These are phyloP conservation scores for Penicillium maclennaniae DNA, from an alignment of 495 filamentous ascomycete genomes.

Conservation along the genomic window DNA sequence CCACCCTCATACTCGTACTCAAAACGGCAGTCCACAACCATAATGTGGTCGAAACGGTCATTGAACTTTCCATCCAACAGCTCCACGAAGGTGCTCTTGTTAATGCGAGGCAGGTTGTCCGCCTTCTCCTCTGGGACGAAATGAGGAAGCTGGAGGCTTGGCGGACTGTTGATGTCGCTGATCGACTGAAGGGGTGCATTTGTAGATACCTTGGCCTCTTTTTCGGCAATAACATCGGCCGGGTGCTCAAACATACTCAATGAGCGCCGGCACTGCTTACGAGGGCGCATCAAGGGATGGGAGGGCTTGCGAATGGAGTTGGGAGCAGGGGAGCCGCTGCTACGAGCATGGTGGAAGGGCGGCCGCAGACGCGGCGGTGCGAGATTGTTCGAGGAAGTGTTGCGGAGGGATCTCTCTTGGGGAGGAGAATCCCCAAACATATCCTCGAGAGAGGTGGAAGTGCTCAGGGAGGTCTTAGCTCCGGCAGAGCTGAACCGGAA, in stretches of 20 bases:
- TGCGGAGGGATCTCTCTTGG: conserved; percentile 51
- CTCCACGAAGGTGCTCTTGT: conserved; percentile 69
- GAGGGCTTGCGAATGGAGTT: conserved; percentile 67
- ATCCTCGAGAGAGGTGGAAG: conserved; percentile 66
- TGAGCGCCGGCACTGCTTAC: conserved; percentile 85
- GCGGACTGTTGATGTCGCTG: conserved; percentile 69
- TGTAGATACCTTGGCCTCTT: conserved; percentile 52
- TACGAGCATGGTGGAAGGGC: conserved; percentile 54
- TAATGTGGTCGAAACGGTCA: conserved; percentile 65
- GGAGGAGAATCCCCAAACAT: conserved; percentile 78
- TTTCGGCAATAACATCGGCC: conserved; percentile 75
- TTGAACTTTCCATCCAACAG: conserved; percentile 85
- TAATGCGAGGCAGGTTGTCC: conserved; percentile 83
- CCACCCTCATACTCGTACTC: conserved; percentile 98
- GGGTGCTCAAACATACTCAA: conserved; percentile 97
- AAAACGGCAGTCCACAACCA: conserved; percentile 94
- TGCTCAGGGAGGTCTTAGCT: conserved; percentile 49
- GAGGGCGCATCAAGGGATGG: conserved; percentile 68
- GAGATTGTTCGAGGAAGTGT: conserved; percentile 28
- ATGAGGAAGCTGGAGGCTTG: conserved; percentile 74
- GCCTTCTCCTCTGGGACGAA: conserved; percentile 77
- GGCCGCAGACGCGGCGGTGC: conserved; percentile 56
- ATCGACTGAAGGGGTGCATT: conserved; percentile 62
- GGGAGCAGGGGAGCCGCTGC: conserved; percentile 67
- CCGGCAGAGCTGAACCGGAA: conserved; percentile 71